Evolutionary conservation across 2,329 filamentous ascomycete species (phyloP).

Genomic region (Aspergillus niger): DNA sequence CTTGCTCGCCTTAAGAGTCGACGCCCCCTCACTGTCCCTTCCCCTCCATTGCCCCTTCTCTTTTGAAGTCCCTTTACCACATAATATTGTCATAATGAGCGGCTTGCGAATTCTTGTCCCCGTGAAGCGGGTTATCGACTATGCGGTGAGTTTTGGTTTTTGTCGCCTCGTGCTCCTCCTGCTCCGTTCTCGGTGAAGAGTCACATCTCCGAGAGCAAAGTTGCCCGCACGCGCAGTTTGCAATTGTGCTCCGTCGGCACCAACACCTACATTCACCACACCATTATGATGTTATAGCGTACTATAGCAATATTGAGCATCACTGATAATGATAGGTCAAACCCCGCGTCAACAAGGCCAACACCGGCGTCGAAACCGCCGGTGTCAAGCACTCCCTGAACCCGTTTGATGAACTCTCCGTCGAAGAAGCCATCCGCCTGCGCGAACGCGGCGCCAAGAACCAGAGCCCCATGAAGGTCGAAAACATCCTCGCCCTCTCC

Average conservation of each 20-base stretch:
- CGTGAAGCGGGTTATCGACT: constrained; percentile 83
- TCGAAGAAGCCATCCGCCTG: constrained; percentile 93
- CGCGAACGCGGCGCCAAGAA: constrained; percentile 71
- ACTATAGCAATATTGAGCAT: background rate
- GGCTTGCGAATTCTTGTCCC: constrained; percentile 73
- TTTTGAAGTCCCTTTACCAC: constrained; percentile 2
- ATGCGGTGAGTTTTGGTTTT: constrained; percentile 63
- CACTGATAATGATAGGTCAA: constrained; percentile 56
- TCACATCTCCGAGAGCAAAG: constrained; percentile 5
- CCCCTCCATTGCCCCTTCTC: constrained; percentile 14
- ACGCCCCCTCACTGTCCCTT: background rate
- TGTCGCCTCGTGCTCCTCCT: background rate
- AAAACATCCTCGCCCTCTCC: constrained; percentile 87
- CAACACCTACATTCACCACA: background rate
- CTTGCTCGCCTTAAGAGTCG: constrained; percentile 5
- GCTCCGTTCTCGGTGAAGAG: constrained; percentile 26
- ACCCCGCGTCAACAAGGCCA: constrained; percentile 68
- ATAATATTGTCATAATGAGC: constrained; percentile 42
- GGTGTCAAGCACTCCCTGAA: constrained; percentile 98
- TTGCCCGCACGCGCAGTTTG: background rate
- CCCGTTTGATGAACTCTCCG: constrained; percentile 96
- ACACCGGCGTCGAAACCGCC: constrained; percentile 86
- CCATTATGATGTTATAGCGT: background rate
- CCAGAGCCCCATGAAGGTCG: constrained; percentile 68
- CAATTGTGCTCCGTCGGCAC: background rate